A percentile compares a stretch with the other conserved stretches of the same genome.
Evolutionary conservation across 2,329 filamentous ascomycete genomes (phyloP).

Genomic region (Fusarium tanahbumbuense): DNA sequence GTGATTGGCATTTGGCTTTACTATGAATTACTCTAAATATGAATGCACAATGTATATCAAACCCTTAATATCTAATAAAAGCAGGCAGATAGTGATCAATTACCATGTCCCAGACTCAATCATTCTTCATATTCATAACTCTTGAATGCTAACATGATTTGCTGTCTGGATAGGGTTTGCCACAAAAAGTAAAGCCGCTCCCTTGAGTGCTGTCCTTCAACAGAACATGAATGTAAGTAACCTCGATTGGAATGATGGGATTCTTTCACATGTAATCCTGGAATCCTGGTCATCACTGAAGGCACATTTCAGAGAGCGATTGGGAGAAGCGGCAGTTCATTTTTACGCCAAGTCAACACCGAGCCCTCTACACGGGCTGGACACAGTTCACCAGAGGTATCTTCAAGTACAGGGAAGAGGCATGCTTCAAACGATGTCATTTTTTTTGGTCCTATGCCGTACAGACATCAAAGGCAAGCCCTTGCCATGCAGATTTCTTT

Average conservation of each 20-base stretch:
- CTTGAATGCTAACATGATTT: background rate
- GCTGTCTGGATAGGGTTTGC: background rate
- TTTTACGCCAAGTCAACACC: slow-evolving; percentile 13
- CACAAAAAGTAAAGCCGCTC: background rate
- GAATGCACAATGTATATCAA: background rate
- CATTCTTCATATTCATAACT: background rate
- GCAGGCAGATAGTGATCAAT: background rate
- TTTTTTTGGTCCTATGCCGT: slow-evolving; percentile 53
- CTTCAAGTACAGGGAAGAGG: slow-evolving; percentile 37
- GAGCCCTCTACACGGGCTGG: slow-evolving; percentile 6
- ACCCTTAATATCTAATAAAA: background rate
- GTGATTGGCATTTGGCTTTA: background rate
- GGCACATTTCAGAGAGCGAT: background rate
- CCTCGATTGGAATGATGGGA: background rate
- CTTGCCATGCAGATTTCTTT: slow-evolving; percentile 59
- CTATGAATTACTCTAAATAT: background rate
- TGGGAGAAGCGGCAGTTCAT: slow-evolving; percentile 20
- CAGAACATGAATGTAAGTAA: background rate
- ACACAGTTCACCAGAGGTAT: slow-evolving; percentile 39
- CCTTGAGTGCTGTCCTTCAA: background rate
- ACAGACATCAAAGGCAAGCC: slow-evolving; percentile 57
- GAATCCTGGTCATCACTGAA: background rate
- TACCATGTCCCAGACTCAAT: background rate
- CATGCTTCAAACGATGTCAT: slow-evolving; percentile 51
- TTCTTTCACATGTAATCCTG: background rate